Evolutionary conservation across 129 eudicot species (phyloP), one percentile per base, ranked within the genome.

Genomic region (Lactuca sativa): DNA sequence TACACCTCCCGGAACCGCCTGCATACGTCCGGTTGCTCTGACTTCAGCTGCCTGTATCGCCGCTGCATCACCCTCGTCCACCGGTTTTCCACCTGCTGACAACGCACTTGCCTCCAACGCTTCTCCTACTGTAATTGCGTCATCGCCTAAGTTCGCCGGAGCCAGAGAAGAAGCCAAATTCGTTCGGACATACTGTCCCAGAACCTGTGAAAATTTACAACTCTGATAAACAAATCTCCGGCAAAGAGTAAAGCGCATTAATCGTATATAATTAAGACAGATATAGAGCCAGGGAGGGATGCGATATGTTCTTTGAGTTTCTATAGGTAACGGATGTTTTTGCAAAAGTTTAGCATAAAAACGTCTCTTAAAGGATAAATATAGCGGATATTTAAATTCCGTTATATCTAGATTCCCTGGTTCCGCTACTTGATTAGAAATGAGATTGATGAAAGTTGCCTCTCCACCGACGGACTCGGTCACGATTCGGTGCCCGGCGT

Each of bases 1-100:
- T 0, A 88, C 62, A 0, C 95, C 91, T 9, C 88, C 82, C 0
- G 88, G 86, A 2, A 33, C 41, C 18, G 67, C 66, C 37, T 73
- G 67, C 44, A 37, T 72, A 9, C 58, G 66, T 4, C 89, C 85
- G 0, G 84, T 79, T 2, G 96, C 91, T 12, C 91, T 71, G 2
- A 77, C 63, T 64, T 88, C 95, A 1, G 91, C 90, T 1, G 83
- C 86, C 56, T 85, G 88, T 44, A 88, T 88, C 0, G 95, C 95
- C 0, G 95, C 90, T 0, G 86, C 95, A 55, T 88, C 95, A 47
- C 88, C 77, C 48, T 78, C 70, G 7, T 88, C 86, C 5, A 88
- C 74, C 0, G 84, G 75, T 25, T 82, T 82, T 41, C 81, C 76
- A 0, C 86, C 91, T 0, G 86, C 88, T 0, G 85, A 64, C 0